Base-by-base conservation (phyloP, 2,329 filamentous ascomycete species). In the Fusarium secorum region DNA sequence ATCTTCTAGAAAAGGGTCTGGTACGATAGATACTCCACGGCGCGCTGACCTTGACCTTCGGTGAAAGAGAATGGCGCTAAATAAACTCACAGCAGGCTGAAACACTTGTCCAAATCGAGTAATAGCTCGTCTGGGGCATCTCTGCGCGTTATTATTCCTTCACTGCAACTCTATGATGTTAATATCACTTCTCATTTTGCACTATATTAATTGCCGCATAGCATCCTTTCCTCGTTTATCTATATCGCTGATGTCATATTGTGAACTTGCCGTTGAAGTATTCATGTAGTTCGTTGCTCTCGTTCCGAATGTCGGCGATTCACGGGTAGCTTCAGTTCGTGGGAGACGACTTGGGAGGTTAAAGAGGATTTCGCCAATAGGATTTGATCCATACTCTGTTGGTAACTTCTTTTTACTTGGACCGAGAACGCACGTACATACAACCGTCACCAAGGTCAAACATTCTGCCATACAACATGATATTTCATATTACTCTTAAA, bases 61-160 rank as follows among this genome's bases (percentile, higher is more conserved):
- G 55, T 60, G 38, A 65, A 33, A 28, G 33, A 48, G n/a, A 46
- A 46, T 33, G 26, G 59, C 60, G 68, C 68, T 58, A 71, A 54
- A 53, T 66, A 39, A 51, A 54, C 56, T 39, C 30, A 26, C 51
- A 59, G 49, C 44, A 36, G 44, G 52, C 35, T 51, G 24, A 55
- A 45, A 55, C 71, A 61, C 73, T 59, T 70, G 63, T 54, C 71
- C 70, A 26, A 26, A 70, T 62, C 38, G 10, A 56, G 73, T 35
- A 75, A 75, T 67, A 51, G 67, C 69, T 75, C 73, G 67, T 71
- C 42, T 71, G 69, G 42, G 68, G 15, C 59, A 44, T 54, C 10
- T 33, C 22, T 46, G 28, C 17, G 44, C 13, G 36, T 41, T 60
- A 44, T 68, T 68, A 59, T 60, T 44, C 51, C 39, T 56, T 30